Base-by-base conservation (phyloP, 2,329 filamentous ascomycete species). In the Aspergillus ibericus region DNA sequence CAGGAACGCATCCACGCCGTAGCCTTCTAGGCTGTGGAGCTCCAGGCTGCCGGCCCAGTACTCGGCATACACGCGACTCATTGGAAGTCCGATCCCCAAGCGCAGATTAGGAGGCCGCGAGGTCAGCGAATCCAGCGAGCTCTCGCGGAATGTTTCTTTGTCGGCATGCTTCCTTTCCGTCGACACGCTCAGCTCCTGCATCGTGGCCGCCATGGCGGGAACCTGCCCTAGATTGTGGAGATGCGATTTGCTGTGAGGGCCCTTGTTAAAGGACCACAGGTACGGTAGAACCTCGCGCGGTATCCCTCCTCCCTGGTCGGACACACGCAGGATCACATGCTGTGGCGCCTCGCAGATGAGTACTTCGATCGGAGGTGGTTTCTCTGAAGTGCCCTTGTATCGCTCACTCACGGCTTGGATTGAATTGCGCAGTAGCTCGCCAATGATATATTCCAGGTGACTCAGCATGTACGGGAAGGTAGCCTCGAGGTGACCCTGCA, bases 191-290 rank as follows among this genome's bases (percentile, higher is more conserved):
- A 96, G 79, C 75, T 97, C 95, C 75, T 98, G 91, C 80, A 96
- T 87, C 0, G 93, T 99, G 18, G 92, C 95, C 12, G 93, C 91
- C 83, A 99, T 89, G 60, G 91, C 90, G 3, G 95, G 95, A 2
- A 99, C 93, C 63, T 89, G 87, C 10, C 85, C 86, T 8, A 99
- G 83, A 72, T 97, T 98, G 67, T 91, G 82, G n/a, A 98, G 82
- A 4, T 92, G 86, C 60, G 86, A 84, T 64, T 88, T 82, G 59
- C 87, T 90, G 35, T 91, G 86, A 1, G 93, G 92, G 0, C 93
- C 93, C 77, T 98, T 98, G 76, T 88, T 92, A 74, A 99, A 99
- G 25, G 92, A 96, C 95, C 96, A 99, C 5, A 99, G 83, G 72
- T 96, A 90, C 0, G 93, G 93, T 20, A 97, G 80, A 59, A 93